Conservation (phyloP, 2,329 filamentous ascomycete species). For the Dryadomyces quercus-mongolicae region DNA sequence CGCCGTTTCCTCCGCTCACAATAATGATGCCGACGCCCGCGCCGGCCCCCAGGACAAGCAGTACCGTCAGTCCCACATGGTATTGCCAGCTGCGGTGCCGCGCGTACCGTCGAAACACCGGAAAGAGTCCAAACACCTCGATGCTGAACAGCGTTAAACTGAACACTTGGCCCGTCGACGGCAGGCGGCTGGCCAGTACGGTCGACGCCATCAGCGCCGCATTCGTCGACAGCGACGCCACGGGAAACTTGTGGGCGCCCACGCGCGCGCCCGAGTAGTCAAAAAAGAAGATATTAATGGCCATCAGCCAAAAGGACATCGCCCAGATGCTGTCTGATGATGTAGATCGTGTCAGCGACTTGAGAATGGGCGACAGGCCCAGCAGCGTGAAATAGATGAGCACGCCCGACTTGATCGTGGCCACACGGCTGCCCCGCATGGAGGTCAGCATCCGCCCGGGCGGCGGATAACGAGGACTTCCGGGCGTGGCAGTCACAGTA, state of each 20-base stretch:
- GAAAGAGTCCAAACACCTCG: constrained; percentile 92
- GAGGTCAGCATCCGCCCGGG: constrained; percentile 18
- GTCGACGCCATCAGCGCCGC: constrained; percentile 94
- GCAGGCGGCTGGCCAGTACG: constrained; percentile 79
- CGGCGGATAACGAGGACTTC: constrained; percentile 18
- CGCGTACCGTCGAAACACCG: constrained; percentile 88
- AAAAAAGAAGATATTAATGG: constrained; percentile 96
- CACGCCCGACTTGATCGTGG: constrained; percentile 82
- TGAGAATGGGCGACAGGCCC: constrained; percentile 87
- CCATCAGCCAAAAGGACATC: constrained; percentile 82
- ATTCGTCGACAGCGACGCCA: constrained; percentile 73
- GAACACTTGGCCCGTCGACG: constrained; percentile 88
- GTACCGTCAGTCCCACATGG: constrained; percentile 63
- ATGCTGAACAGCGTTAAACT: constrained; percentile 92
- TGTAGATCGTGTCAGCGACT: constrained; percentile 88
- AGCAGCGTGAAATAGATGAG: constrained; percentile 89
- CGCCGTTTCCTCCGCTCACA: constrained; percentile 26
- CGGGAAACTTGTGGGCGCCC: constrained; percentile 46
- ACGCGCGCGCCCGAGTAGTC: constrained; percentile 67
- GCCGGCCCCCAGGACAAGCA: constrained; percentile 68
- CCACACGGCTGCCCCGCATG: constrained; percentile 38
- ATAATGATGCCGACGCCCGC: constrained; percentile 60
- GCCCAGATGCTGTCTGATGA: constrained; percentile 96
- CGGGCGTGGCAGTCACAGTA: constrained; percentile 17
- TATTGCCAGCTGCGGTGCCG: constrained; percentile 71